These are phyloP conservation scores for Chaetomiaceae sp. DNA, from an alignment of 2,329 filamentous ascomycete genomes.

Conservation along the genomic window DNA sequence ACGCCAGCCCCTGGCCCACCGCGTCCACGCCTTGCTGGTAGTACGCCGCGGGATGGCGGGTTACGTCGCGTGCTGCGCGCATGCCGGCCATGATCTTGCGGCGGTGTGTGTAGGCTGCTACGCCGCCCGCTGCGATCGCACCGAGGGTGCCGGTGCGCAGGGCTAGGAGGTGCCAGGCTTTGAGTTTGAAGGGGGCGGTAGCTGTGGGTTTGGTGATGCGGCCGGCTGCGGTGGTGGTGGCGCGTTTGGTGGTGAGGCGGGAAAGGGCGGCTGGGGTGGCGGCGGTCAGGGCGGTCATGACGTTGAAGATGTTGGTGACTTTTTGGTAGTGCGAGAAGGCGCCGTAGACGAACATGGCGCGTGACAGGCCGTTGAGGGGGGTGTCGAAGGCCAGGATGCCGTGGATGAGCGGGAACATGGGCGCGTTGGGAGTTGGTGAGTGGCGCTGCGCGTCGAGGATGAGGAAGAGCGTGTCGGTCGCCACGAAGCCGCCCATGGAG, in stretches of 20 bases:
- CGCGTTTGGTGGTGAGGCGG: slow-evolving; percentile 35
- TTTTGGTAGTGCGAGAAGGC: slow-evolving; percentile 57
- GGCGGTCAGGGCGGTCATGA: slow-evolving; percentile 50
- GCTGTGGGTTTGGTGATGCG: slow-evolving; percentile 13
- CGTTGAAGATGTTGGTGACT: slow-evolving; percentile 51
- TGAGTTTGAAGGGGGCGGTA: no score
- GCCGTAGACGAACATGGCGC: slow-evolving; percentile 57
- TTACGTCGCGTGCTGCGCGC: slow-evolving; percentile 42
- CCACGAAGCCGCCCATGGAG: slow-evolving; percentile 81
- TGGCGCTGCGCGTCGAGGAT: slow-evolving; percentile 57
- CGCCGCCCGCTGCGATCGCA: slow-evolving; percentile 73
- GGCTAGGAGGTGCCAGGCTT: slow-evolving; percentile 59
- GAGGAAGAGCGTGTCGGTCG: slow-evolving; percentile 72
- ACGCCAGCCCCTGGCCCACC: slow-evolving; percentile 50
- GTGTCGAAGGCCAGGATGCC: slow-evolving; percentile 82
- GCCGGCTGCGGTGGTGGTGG: slow-evolving; percentile 24
- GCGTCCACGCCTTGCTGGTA: slow-evolving; percentile 47
- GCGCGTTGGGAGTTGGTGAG: slow-evolving; percentile 32
- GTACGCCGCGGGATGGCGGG: slow-evolving; percentile 43
- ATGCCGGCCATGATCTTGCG: slow-evolving; percentile 56
- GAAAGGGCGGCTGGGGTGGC: slow-evolving; percentile 43
- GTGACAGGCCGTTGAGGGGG: slow-evolving; percentile 65
- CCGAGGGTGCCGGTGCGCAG: slow-evolving; percentile 78
- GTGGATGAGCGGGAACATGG: slow-evolving; percentile 74
- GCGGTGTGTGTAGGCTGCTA: slow-evolving; percentile 74